Evolutionary conservation across 2,329 filamentous ascomycete species (phyloP), one percentile per base, ranked within the genome.

Genomic region (Didymella pinodella): DNA sequence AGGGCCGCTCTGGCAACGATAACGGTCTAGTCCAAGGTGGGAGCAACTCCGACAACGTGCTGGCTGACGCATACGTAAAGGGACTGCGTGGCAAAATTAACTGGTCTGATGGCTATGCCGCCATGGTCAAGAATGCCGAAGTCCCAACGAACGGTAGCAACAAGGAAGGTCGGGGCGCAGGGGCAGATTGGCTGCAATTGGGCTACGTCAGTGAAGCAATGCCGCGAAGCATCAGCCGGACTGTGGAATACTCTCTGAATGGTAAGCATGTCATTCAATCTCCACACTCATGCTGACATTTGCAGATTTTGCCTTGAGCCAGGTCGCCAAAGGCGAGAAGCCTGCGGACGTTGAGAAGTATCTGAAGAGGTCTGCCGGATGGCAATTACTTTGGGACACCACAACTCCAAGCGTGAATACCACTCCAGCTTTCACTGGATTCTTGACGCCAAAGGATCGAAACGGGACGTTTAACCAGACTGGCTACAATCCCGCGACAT

Each of bases 21-120:
- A 91, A 90, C 60, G 89, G 89, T 22, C 83, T 85, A 16, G 85
- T 85, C 0, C 89, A 92, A 69, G 89, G 88, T 14, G 89, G 89
- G 8, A 88, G 84, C 14, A 90, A 90, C 68, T 84, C 85, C 3
- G 89, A 91, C 70, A 91, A 89, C 59, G 83, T 91, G 7, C 83
- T 91, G 22, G 88, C 88, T 2, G 89, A 91, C 68, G 88, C 88
- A 0, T 91, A 86, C 63, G 82, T 90, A 26, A 91, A 91, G 70
- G 87, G 88, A 0, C 82, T 90, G 3, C 80, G 82, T 1, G 52
- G 50, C 2, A 85, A 83, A 1, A 84, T 92, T 7, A 84, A 90
- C 71, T 93, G 90, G 90, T 73, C 81, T 2, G 84, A 83, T 8
- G 90, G 86, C 0, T 92, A 90, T 62, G 84, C 86, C 60, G 90